Base-by-base conservation (phyloP, 2,329 filamentous ascomycete genomes). In the Geosmithia morbida region DNA sequence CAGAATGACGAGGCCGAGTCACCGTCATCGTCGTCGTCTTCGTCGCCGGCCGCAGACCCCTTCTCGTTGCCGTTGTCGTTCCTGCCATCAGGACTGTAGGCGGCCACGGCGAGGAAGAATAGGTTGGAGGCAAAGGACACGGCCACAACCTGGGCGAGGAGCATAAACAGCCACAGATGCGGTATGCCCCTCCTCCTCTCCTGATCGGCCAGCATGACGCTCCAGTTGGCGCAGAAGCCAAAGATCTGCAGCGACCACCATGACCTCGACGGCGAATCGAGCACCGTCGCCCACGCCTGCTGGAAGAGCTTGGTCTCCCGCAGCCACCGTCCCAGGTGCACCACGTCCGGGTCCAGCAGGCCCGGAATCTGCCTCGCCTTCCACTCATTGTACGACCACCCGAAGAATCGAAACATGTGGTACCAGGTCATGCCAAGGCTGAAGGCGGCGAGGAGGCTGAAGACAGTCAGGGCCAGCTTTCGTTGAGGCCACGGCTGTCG, bases 331-430 rank as follows among this genome's bases (percentile, higher is more conserved):
- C 55, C 55, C 2, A 57, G 47, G 14, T 51, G 44, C 44, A 57
- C 46, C 6, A 33, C 18, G 43, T 33, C 17, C 1, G 41, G 14
- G n/a, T 43, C 45, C 29, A 17, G 20, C 7, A 17, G 10, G 17
- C 30, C 45, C 22, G 40, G 30, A 7, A 43, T 22, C 16, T 43
- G 45, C 48, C 48, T 51, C 49, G 79, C 75, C 41, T 74, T 67
- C 83, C 90, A 97, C 54, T 97, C 92, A 41, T 81, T 74, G 55
- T 89, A 81, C 49, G 85, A 78, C 41, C 74, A 77, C 51, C 97
- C 87, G 30, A 97, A 67, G 57, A 97, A 97, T 3, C 87, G 89
- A 53, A 98, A 86, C 43, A 98, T 57, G 50, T 57, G 49, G 22
- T 54, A 56, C 56, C 53, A 56, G 2, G 56, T 59, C 6, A 53